Evolutionary conservation across 805 yeast species (phyloP), one percentile per base, ranked within the genome.

Genomic region (Kodamaea nitidulidarum): DNA sequence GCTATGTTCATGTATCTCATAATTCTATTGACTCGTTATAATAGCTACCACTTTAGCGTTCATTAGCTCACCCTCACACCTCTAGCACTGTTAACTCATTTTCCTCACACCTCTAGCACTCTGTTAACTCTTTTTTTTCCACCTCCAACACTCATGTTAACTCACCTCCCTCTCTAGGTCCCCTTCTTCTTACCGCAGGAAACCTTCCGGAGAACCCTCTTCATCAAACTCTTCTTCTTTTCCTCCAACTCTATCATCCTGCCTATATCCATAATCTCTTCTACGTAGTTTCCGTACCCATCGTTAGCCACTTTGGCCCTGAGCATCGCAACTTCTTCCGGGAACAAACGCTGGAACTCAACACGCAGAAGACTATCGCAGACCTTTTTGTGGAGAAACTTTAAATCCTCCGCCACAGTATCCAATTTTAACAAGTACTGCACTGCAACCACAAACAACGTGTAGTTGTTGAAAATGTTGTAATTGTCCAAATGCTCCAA

Each of bases 301-400:
- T 25, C 27, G 5, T n/a, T 7, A 5, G 11, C 16, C 4, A 27
- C 31, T 14, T 14, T n/a, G 4, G 15, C 31, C 31, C 7, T 27
- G 31, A 27, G 15, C 8, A 27, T 27, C 10, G 8, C 12, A 15
- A 27, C 15, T 16, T 27, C 31, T 16, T 27, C 31, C 31, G 31
- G 31, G 14, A 27, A 27, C 16, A 27, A 15, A 6, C 31, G 4
- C 7, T 12, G 31, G 16, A 12, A 27, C 31, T 27, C 31, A 7
- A 14, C 15, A 7, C 14, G 16, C 16, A 10, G 15, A 15, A 27
- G 31, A 9, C 31, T 7, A 14, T 14, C 15, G 16, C 31, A 27
- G 7, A 27, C 31, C 16, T 27, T 27, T 16, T 15, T 27, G 10
- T 27, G 31, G 31, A 27, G 31, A 27, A 27, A 27, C 31, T 12